Evolutionary conservation across 1,284 basidiomycete species (phyloP).

Genomic region (Mycena citricolor): DNA sequence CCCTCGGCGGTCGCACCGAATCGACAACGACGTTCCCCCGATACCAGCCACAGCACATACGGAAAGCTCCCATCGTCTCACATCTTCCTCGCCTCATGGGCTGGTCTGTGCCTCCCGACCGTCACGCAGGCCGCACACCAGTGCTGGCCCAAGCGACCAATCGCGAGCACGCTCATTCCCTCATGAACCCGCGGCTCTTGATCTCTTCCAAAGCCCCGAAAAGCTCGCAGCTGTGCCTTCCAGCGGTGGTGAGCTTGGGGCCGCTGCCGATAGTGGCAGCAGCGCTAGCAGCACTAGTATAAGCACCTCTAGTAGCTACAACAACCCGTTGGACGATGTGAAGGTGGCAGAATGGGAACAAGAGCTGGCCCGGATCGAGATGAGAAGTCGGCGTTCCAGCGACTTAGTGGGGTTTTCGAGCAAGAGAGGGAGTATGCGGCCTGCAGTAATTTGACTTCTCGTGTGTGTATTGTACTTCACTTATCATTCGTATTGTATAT

Average conservation of each 20-base stretch:
- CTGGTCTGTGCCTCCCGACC: slow-evolving; percentile 13
- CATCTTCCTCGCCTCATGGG: slow-evolving; percentile 17
- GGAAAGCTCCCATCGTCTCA: slow-evolving; percentile 17
- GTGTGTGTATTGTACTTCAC: slow-evolving; percentile 2
- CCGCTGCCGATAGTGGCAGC: slow-evolving; percentile 29
- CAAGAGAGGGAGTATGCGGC: slow-evolving; percentile 41
- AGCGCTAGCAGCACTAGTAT: slow-evolving; percentile 38
- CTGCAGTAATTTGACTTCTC: neutral
- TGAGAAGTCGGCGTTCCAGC: slow-evolving; percentile 58
- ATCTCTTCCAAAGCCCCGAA: too few species aligned
- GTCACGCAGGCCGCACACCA: slow-evolving; percentile 62
- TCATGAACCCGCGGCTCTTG: too few species aligned
- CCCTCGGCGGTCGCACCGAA: slow-evolving; percentile 45
- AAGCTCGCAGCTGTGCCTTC: too few species aligned
- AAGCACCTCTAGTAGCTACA: slow-evolving; percentile 34
- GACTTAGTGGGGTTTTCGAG: slow-evolving; percentile 58
- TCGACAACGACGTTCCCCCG: slow-evolving; percentile 33
- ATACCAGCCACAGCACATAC: slow-evolving; percentile 30
- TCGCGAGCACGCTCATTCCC: too few species aligned
- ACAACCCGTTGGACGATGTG: slow-evolving; percentile 33
- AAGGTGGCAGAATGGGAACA: slow-evolving; percentile 78
- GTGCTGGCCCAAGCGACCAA: slow-evolving; percentile 63
- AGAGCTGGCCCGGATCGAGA: slow-evolving; percentile 71
- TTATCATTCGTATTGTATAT: slow-evolving; percentile 6
- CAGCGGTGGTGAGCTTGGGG: too few species aligned